Evolutionary conservation across 371 early-diverging fungal genomes (phyloP), one percentile per base, ranked within the genome.

Genomic region (Rhizopus arrhizus): DNA sequence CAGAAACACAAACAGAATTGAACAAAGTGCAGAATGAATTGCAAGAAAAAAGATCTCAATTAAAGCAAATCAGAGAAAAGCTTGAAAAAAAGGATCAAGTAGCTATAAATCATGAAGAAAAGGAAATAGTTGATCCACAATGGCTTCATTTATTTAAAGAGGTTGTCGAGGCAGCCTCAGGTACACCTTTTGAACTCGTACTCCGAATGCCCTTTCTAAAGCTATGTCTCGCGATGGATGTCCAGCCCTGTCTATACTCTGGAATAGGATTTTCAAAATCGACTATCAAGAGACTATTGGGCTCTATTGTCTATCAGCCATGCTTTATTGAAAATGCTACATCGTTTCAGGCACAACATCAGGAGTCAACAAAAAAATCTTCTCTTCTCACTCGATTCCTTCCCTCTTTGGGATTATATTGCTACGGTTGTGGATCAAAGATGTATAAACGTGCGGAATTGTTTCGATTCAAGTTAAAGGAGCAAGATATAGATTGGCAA

Each of bases 201-300:
- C 55, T 66, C 41, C 45, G 47, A 3, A 9, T 70, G 4, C 47
- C 55, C 0, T 70, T 66, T 33, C 15, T 66, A n/a, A 70, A 64
- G n/a, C 61, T 54, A 35, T 62, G 63, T 11, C 56, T 62, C 5
- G 60, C 48, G 2, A 48, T 53, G 9, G 70, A 70, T 9, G 49
- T 70, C 9, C 60, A 56, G 22, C 70, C 70, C 4, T 70, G 70
- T 47, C 61, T 70, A 33, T 5, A n/a, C 5, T 43, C 43, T 13
- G 43, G 22, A 22, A 22, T 22, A 22, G 35, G 59, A 7, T 63
- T 70, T 31, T 66, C 66, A 3, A 53, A 49, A 1, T 28, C 56
- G 8, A 42, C 63, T 9, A 34, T 41, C 4, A 41, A 41, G 12
- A 61, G 40, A 34, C 15, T 56, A n/a, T 16, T 67, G 12, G 63